Percentiles rank a stretch among this genome's conserved stretches.
These are phyloP conservation scores for Apiospora aurea DNA, from an alignment of 2,329 filamentous ascomycete genomes.

Conservation along the genomic window DNA sequence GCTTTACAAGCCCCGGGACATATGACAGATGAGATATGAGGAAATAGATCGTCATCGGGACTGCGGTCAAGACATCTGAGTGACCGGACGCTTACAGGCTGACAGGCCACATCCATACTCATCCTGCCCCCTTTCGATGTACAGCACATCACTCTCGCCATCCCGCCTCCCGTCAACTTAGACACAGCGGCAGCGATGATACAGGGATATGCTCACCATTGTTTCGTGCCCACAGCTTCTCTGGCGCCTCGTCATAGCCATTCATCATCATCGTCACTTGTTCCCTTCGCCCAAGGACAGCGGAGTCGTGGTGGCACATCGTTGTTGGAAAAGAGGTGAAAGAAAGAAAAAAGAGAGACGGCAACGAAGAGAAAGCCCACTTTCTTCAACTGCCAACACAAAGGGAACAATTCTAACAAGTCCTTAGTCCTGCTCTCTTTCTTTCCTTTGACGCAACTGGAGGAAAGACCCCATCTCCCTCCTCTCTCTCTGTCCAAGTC, in stretches of 20 bases:
- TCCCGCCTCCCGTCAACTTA: constrained; percentile 13
- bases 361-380: constrained; percentile 23
- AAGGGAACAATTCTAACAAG: constrained; percentile 30
- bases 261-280: not conserved
- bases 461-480: constrained; percentile 5
- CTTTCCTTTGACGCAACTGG: constrained; percentile 15
- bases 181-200: constrained; percentile 6
- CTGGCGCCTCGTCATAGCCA: not conserved
- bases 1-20: not conserved
- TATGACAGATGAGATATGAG: constrained; percentile 17
- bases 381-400: constrained; percentile 22
- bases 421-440: constrained; percentile 24
- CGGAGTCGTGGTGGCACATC: constrained; percentile 4
- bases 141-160: constrained; percentile 10
- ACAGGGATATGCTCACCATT: not conserved
- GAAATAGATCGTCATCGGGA: not conserved
- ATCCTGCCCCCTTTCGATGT: constrained; percentile 11
- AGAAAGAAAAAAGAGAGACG: not conserved
- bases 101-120: constrained; percentile 6
- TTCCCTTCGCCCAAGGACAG: not conserved
- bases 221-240: not conserved
- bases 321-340: constrained; percentile 3
- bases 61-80: not conserved
- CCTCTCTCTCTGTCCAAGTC: not conserved
- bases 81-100: not conserved